Conservation (phyloP, 1,139 yeast species). For the Chernovozyma aurita region DNA sequence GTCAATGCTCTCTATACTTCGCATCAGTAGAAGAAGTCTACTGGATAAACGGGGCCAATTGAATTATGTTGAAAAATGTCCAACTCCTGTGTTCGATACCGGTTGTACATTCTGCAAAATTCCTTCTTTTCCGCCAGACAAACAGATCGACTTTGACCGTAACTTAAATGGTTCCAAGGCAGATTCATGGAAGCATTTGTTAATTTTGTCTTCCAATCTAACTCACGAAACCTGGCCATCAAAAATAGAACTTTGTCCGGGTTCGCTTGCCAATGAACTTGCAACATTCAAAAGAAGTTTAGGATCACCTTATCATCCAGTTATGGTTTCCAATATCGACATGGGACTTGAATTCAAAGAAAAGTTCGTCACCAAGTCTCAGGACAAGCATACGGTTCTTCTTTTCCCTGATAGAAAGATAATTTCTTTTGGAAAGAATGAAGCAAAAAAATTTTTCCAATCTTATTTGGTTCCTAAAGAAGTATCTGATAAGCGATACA, state of each 20-base stretch:
- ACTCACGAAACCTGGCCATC: conserved; percentile 48
- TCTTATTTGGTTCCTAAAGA: conserved; percentile 34
- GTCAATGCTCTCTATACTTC: too few relatives aligned
- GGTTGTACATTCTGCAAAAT: conserved; percentile 58
- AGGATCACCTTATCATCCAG: conserved; percentile 45
- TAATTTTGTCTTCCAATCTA: conserved; percentile 37
- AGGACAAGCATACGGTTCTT: conserved; percentile 19
- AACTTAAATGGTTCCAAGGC: conserved; percentile 47
- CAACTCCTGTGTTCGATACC: conserved; percentile 49
- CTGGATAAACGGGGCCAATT: too few relatives aligned
- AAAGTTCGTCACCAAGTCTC: too few relatives aligned
- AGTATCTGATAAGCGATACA: conserved; percentile 14
- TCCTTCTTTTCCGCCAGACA: conserved; percentile 39
- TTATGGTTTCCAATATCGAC: conserved; percentile 41
- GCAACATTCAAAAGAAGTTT: conserved; percentile 22
- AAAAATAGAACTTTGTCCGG: conserved; percentile 47
- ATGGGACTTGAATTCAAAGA: too few relatives aligned
- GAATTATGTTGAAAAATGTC: conserved; percentile 28
- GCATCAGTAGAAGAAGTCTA: too few relatives aligned
- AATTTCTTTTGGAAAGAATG: conserved; percentile 27
- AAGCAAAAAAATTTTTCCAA: conserved; percentile 38
- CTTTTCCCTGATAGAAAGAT: conserved; percentile 55
- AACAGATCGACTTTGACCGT: conserved; percentile 36
- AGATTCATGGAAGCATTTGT: conserved; percentile 50
- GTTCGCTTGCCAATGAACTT: conserved; percentile 35